Percentiles rank a stretch among this genome's conserved stretches.
phyloP scores from a whole-genome alignment of 192 early-diverging fungal genomes.

The Neocallimastix lanati region DNA sequence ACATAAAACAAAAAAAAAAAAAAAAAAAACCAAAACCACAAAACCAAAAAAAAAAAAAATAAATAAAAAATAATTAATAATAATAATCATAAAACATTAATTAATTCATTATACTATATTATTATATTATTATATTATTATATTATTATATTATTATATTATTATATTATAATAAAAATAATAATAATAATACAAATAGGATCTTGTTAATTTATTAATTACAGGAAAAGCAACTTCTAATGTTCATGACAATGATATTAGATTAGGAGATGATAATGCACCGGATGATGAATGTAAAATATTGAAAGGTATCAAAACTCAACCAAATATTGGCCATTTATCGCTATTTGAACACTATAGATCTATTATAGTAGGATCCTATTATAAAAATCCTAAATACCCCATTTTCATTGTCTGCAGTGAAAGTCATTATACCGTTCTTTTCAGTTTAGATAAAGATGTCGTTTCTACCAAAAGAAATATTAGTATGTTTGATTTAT shows the following conservation, averaged over 20 bases:
- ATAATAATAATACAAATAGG: too few species aligned
- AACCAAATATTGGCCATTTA: conserved; percentile 19
- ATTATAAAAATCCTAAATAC: conserved; percentile 20
- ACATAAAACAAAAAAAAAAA: too few species aligned
- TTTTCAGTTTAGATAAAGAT: conserved; percentile 12
- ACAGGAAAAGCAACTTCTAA: conserved; percentile 25
- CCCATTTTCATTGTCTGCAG: conserved; percentile 29
- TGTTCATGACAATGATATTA: conserved; percentile 21
- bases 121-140: too few species aligned
- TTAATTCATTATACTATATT: too few species aligned
- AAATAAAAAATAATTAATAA: too few species aligned
- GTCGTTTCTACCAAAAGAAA: background rate
- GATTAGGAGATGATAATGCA: conserved; percentile 13
- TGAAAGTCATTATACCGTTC: conserved; percentile 27
- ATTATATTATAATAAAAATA: too few species aligned
- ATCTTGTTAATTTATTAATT: conserved; percentile 27
- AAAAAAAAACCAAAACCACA: too few species aligned
- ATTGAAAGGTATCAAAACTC: conserved; percentile 17
- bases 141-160: too few species aligned
- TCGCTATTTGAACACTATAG: conserved; percentile 30
- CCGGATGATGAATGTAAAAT: conserved; percentile 7
- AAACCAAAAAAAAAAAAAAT: too few species aligned
- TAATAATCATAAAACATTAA: too few species aligned
- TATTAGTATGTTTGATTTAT: conserved; percentile 13
- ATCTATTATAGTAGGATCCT: conserved; percentile 15